phyloP scores from a whole-genome alignment of 139 green algal genomes.

The Limnomonas spitsbergensis region DNA sequence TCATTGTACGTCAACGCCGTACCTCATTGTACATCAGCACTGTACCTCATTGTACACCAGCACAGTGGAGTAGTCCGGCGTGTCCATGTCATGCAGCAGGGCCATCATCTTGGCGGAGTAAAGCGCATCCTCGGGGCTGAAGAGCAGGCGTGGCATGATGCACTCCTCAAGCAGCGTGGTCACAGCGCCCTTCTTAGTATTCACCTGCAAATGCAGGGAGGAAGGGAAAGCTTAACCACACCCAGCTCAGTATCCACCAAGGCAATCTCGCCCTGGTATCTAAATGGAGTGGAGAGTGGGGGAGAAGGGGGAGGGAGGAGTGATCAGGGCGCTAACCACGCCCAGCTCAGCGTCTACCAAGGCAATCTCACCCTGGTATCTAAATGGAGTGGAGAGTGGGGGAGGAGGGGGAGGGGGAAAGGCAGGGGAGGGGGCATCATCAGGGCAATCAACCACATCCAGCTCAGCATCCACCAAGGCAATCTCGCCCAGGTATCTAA shows the following conservation, averaged over 20 bases:
- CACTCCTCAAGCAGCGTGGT: slow-evolving; percentile 42
- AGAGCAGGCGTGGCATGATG: slow-evolving; percentile 57
- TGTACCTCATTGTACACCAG: slow-evolving; percentile 45
- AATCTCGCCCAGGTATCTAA: slow-evolving; percentile 3
- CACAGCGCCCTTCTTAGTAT: too few species aligned
- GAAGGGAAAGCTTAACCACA: neutral
- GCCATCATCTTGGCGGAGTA: slow-evolving; percentile 59
- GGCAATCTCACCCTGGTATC: slow-evolving; percentile 2
- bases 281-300: too few species aligned
- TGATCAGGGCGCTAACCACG: neutral
- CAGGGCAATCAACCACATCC: neutral
- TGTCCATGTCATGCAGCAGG: slow-evolving; percentile 45
- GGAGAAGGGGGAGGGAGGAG: too few species aligned
- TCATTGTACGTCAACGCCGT: too few species aligned
- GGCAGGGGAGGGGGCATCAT: too few species aligned
- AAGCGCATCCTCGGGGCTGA: slow-evolving; percentile 54
- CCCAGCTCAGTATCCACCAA: neutral
- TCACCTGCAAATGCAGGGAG: too few species aligned
- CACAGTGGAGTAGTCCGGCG: slow-evolving; percentile 49
- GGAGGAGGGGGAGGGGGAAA: too few species aligned
- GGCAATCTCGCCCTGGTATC: slow-evolving; percentile 2
- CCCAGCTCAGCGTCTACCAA: neutral
- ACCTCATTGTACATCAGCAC: too few species aligned
- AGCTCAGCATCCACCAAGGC: neutral
- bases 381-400: too few species aligned